phyloP scores from a whole-genome alignment of 495 filamentous ascomycete genomes.

The Glarea lozoyensis region DNA sequence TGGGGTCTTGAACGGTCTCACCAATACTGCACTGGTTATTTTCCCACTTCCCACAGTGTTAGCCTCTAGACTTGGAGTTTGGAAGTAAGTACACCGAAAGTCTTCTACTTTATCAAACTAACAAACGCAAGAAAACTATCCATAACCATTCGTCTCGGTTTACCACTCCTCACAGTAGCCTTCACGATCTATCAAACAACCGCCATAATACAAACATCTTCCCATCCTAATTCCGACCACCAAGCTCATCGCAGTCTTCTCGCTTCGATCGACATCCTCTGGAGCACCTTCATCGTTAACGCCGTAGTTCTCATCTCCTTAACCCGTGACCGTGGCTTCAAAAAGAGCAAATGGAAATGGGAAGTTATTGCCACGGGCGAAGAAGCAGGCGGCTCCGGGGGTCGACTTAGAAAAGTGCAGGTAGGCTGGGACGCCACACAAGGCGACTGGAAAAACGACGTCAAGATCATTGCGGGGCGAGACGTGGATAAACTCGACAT shows the following conservation, averaged over 20 bases:
- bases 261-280: constrained; percentile 69
- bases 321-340: constrained; percentile 66
- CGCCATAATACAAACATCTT: constrained; percentile 22
- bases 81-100: constrained; percentile 49
- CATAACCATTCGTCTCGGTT: constrained; percentile 11
- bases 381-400: background rate
- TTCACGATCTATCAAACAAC: constrained; percentile 30
- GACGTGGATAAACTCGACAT: too few relatives aligned
- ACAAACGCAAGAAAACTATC: constrained; percentile 11
- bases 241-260: constrained; percentile 70
- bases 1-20: constrained; percentile 76
- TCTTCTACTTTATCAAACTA: constrained; percentile 13
- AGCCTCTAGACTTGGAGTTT: constrained; percentile 59
- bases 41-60: constrained; percentile 86
- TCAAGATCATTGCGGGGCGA: too few relatives aligned
- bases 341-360: constrained; percentile 52
- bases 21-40: constrained; percentile 73
- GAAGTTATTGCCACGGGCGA: background rate
- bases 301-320: constrained; percentile 75
- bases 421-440: background rate
- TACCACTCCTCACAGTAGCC: constrained; percentile 11
- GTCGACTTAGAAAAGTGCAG: background rate
- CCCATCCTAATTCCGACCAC: constrained; percentile 46
- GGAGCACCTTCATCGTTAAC: constrained; percentile 67
- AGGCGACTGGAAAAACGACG: background rate